Evolutionary conservation across 2,329 filamentous ascomycete genomes (phyloP), one percentile per base, ranked within the genome.

Genomic region (Huntiella abstrusa): DNA sequence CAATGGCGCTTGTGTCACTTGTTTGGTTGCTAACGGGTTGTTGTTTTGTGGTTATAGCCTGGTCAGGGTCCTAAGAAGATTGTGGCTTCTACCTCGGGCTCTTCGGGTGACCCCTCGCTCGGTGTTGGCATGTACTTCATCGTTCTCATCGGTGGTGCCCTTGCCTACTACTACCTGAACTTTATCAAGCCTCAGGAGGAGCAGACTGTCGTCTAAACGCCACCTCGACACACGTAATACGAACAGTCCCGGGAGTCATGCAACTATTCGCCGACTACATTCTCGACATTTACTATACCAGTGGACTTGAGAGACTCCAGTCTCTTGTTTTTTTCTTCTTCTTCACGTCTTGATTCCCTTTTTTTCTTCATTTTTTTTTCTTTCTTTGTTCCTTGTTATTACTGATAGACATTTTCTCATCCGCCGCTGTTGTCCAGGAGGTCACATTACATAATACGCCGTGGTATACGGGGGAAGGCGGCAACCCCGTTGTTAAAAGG

Each of bases 61-160:
- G 83, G 83, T 58, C 85, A 94, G 68, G 67, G 67, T 54, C 83
- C 83, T 59, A 82, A 79, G 64, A 60, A 70, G 54, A 63, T 69
- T 53, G 55, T 63, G 43, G 54, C 67, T 53, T 58, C 70, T 54
- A 60, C 69, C 51, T 57, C 71, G 47, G 63, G 67, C 54, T 64
- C 67, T 52, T 63, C 68, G 52, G 58, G 64, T 49, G 64, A 66
- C 43, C 62, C 71, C 45, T 73, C 79, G 54, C 55, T 86, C 50
- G 83, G 86, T 57, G 67, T 92, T 54, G 83, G 79, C 51, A 69
- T 92, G 55, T 95, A 95, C 67, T 82, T 77, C 50, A 55, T 93
- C 55, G 63, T 95, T 56, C 68, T 93, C 54, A 60, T 88, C 54
- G 85, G 85, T 56, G 87, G 80, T 54, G 69, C 76, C 42, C 62